Evolutionary conservation across 768 basidiomycete genomes (phyloP).

Genomic region (Boletales sp.): DNA sequence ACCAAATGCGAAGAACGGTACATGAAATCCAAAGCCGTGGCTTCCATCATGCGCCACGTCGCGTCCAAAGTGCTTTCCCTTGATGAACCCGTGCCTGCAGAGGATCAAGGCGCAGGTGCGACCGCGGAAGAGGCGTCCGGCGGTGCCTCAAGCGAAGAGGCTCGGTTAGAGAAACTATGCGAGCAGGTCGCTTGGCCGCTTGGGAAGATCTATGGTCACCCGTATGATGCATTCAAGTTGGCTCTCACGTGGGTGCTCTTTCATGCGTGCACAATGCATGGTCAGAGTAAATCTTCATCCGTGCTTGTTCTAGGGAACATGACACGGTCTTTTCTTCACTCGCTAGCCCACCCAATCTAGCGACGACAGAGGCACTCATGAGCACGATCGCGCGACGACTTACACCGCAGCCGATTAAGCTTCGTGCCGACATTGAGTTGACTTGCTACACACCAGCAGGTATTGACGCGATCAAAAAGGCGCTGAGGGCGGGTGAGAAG

Average conservation of each 20-base stretch:
- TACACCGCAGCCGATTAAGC: slow-evolving; percentile 97
- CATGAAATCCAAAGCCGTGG: slow-evolving; percentile 96
- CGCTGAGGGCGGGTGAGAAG: slow-evolving; percentile 83
- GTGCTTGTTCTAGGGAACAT: slow-evolving; percentile 45
- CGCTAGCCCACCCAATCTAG: slow-evolving; percentile 48
- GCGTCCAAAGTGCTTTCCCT: slow-evolving; percentile 70
- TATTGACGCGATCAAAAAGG: slow-evolving; percentile 94
- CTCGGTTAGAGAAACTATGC: slow-evolving; percentile 81
- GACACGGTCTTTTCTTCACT: slow-evolving; percentile 81
- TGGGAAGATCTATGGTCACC: slow-evolving; percentile 87
- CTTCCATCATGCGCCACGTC: slow-evolving; percentile 89
- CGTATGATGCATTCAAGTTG: slow-evolving; percentile 97
- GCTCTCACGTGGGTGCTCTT: slow-evolving; percentile 72
- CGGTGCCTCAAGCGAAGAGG: slow-evolving; percentile 60
- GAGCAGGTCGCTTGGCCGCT: slow-evolving; percentile 93
- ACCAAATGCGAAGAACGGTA: slow-evolving; percentile 98
- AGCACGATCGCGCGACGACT: slow-evolving; percentile 89
- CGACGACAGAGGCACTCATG: slow-evolving; percentile 62
- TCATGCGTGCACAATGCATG: background rate
- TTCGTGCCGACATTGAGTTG: slow-evolving; percentile 95
- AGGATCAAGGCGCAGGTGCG: slow-evolving; percentile 18
- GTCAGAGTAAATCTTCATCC: too few relatives aligned
- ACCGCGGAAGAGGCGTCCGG: slow-evolving; percentile 19
- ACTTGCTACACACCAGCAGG: slow-evolving; percentile 95
- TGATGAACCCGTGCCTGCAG: slow-evolving; percentile 27